Conservation (phyloP, 345 rosid genomes). For the Syzygium aqueum region DNA sequence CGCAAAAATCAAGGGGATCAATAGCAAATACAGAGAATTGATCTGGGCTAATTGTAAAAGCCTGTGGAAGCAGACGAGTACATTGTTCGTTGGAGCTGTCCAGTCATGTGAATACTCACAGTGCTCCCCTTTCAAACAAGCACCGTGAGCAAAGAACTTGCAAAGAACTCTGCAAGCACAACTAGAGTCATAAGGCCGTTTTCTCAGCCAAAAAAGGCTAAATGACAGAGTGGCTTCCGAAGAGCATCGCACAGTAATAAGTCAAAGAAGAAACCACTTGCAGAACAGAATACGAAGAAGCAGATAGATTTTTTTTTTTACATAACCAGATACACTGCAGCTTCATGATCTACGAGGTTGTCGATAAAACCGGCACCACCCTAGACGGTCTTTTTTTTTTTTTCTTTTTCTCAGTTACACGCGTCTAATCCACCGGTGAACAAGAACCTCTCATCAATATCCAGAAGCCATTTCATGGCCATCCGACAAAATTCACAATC, state of each 20-base stretch:
- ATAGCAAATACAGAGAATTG: not conserved
- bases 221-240: not conserved
- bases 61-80: slow-evolving; percentile 7
- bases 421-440: not conserved
- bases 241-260: not conserved
- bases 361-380: not conserved
- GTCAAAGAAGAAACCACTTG: not conserved
- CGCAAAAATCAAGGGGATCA: slow-evolving; percentile 2
- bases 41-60: not conserved
- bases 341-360: not conserved
- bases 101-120: slow-evolving; percentile 89
- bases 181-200: not conserved
- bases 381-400: not conserved
- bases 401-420: not conserved
- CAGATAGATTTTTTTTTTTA: not conserved
- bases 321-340: not conserved
- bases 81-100: slow-evolving; percentile 58
- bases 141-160: slow-evolving; percentile 89
- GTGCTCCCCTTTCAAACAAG: slow-evolving; percentile 86
- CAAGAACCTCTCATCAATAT: not conserved
- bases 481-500: not conserved
- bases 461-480: not conserved
- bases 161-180: slow-evolving; percentile 45
- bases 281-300: not conserved
- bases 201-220: not conserved